These are phyloP conservation scores for Vachellia pachyceras DNA, from an alignment of 306 rosid genomes.

Conservation along the genomic window DNA sequence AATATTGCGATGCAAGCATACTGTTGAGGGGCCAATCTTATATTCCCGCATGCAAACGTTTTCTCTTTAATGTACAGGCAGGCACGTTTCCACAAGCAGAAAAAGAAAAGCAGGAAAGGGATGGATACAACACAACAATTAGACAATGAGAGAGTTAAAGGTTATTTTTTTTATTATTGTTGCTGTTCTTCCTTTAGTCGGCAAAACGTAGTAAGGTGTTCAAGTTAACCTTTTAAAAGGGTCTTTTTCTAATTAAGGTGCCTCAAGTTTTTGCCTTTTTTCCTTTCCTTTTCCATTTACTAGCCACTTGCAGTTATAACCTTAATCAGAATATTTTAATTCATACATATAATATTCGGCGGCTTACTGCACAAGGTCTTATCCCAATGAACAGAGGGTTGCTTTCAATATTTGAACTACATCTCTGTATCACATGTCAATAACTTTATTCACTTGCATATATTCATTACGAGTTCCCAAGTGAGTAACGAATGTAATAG, in stretches of 20 bases:
- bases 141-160: background rate
- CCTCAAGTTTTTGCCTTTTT: constrained; percentile 52
- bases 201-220: background rate
- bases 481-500: too few species aligned
- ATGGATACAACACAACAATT: constrained; percentile 34
- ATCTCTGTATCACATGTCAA: too few species aligned
- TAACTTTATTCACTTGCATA: too few species aligned
- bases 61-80: constrained; percentile 60
- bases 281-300: too few species aligned
- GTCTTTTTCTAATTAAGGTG: constrained; percentile 42
- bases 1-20: constrained; percentile 64
- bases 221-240: constrained; percentile 23
- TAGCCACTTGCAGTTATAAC: too few species aligned
- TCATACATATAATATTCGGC: too few species aligned
- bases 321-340: too few species aligned
- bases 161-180: too few species aligned
- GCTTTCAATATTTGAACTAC: too few species aligned
- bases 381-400: too few species aligned
- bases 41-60: constrained; percentile 90
- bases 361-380: too few species aligned
- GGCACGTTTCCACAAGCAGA: constrained; percentile 73
- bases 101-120: constrained; percentile 36
- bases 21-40: constrained; percentile 50
- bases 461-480: too few species aligned
- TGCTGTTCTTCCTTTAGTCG: background rate